A percentile compares a stretch with the other conserved stretches of the same genome.
These are phyloP conservation scores for Hysterium pulicare DNA, from an alignment of 2,329 filamentous ascomycete species.

Conservation along the genomic window DNA sequence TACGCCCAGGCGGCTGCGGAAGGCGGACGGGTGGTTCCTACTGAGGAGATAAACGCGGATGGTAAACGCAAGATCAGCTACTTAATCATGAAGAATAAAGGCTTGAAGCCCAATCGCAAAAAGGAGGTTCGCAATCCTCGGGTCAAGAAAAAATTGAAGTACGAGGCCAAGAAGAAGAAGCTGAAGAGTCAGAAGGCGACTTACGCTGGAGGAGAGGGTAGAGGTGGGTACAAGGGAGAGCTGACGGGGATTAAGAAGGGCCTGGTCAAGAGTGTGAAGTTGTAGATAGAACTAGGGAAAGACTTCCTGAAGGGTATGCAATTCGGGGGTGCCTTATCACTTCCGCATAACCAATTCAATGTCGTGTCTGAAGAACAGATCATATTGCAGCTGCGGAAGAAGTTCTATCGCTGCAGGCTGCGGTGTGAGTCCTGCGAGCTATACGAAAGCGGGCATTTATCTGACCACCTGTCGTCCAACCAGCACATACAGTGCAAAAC, in stretches of 20 bases:
- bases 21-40: constrained; percentile 61
- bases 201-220: constrained; percentile 81
- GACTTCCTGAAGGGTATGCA: too few species aligned
- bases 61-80: constrained; percentile 93
- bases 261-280: constrained; percentile 87
- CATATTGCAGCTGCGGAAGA: too few species aligned
- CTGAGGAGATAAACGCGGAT: constrained; percentile 70
- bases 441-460: too few species aligned
- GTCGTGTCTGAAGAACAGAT: too few species aligned
- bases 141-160: constrained; percentile 98
- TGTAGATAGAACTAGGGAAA: too few species aligned
- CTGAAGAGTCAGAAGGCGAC: constrained; percentile 78
- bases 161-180: constrained; percentile 97
- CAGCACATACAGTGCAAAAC: too few species aligned
- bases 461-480: too few species aligned
- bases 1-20: constrained; percentile 53
- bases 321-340: too few species aligned
- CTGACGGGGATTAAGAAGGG: constrained; percentile 92
- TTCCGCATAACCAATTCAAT: too few species aligned
- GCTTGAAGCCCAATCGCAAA: constrained; percentile 80
- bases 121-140: constrained; percentile 94
- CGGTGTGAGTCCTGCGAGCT: too few species aligned
- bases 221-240: constrained; percentile 86
- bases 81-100: constrained; percentile 96
- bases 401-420: too few species aligned